phyloP scores from a whole-genome alignment of 257 asterid species.

The Pogostemon cablin region DNA sequence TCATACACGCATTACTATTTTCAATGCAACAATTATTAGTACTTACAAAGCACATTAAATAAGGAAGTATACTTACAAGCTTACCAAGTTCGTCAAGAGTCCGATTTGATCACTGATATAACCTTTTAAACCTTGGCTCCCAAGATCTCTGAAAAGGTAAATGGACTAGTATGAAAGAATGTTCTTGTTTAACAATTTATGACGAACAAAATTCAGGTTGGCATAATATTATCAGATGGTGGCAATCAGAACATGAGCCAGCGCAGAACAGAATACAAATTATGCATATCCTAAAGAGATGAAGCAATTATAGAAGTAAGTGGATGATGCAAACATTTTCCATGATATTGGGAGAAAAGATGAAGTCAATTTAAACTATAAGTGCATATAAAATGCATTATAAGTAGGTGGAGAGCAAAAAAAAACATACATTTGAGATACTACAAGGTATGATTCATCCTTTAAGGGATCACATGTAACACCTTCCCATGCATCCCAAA shows the following conservation, averaged over 20 bases:
- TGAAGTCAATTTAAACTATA: neutral
- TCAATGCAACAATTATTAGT: neutral
- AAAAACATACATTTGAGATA: conserved; percentile 81
- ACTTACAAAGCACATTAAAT: conserved; percentile 11
- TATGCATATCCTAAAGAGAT: neutral
- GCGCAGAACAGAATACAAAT: neutral
- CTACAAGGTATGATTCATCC: conserved; percentile 63
- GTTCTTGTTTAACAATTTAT: neutral
- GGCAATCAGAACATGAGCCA: neutral
- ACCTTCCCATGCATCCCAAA: conserved; percentile 99
- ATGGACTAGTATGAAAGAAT: neutral
- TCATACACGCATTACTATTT: neutral
- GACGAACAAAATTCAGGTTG: neutral
- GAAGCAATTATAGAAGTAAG: neutral
- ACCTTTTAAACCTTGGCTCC: conserved; percentile 97
- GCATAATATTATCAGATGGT: neutral
- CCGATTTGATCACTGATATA: conserved; percentile 72
- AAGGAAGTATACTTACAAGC: conserved; percentile 80
- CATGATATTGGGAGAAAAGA: no score
- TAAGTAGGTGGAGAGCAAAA: neutral
- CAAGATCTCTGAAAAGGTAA: conserved; percentile 72
- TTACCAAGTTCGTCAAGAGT: conserved; percentile 83
- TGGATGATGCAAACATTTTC: neutral
- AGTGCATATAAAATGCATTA: neutral
- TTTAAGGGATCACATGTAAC: conserved; percentile 73